These are phyloP conservation scores for Aphanomyces astaci DNA, from an alignment of 352 stramenopile species.

Conservation along the genomic window DNA sequence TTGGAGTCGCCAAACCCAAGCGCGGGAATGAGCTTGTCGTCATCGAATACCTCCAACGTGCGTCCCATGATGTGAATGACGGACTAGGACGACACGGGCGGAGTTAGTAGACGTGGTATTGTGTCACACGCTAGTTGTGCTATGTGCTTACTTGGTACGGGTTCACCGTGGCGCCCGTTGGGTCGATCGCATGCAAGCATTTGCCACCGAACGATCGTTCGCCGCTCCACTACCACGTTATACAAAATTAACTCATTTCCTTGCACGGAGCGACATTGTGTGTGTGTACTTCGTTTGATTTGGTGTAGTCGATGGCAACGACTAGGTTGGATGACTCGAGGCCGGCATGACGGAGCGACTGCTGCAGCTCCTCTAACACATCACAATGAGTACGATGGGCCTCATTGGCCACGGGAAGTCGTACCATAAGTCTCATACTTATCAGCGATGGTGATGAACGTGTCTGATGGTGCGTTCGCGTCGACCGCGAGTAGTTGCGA, in stretches of 20 bases:
- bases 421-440: constrained; percentile 52
- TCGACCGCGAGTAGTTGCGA: not conserved
- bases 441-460: constrained; percentile 43
- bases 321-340: constrained; percentile 67
- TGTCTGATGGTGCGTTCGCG: not conserved
- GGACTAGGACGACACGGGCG: constrained; percentile 29
- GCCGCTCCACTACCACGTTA: constrained; percentile 51
- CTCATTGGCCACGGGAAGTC: constrained; percentile 38
- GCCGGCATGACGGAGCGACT: constrained; percentile 32
- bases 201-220: constrained; percentile 50
- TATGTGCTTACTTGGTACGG: constrained; percentile 54
- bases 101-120: no score
- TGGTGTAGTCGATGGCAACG: constrained; percentile 64
- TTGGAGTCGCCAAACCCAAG: constrained; percentile 58
- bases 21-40: constrained; percentile 70
- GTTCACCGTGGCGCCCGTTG: constrained; percentile 36
- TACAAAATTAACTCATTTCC: not conserved
- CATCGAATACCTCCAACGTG: constrained; percentile 63
- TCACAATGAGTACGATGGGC: constrained; percentile 30
- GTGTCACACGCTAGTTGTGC: no score
- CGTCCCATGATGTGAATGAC: constrained; percentile 61
- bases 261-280: not conserved
- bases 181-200: constrained; percentile 51
- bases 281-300: constrained; percentile 41
- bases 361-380: constrained; percentile 19